These are phyloP conservation scores for Lichtheimia ornata DNA, from an alignment of 371 early-diverging fungal species.

Conservation along the genomic window DNA sequence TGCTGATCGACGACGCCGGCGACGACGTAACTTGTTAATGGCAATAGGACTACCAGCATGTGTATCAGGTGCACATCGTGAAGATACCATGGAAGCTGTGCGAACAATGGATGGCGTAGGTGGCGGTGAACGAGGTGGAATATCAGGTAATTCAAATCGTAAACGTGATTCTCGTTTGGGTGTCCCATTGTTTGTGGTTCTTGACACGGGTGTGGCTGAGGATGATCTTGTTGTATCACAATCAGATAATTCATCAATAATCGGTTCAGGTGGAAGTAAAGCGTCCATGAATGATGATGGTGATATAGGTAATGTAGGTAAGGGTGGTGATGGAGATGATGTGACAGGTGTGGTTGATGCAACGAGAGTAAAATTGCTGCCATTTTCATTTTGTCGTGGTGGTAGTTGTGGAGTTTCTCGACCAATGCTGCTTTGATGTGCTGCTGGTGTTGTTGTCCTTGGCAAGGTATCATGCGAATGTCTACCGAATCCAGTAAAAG, in stretches of 20 bases:
- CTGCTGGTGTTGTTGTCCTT: no score
- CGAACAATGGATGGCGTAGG: constrained; percentile 11
- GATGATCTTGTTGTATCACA: not conserved
- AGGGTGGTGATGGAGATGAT: no score
- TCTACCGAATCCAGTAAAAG: not conserved
- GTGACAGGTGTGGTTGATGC: no score
- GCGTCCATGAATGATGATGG: not conserved
- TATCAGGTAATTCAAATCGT: constrained; percentile 23
- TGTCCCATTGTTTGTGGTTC: not conserved
- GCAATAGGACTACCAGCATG: no score
- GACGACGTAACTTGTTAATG: no score
- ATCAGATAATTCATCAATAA: not conserved
- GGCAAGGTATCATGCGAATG: no score
- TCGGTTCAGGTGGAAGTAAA: not conserved
- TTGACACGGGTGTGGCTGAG: not conserved
- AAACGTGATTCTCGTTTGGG: constrained; percentile 18
- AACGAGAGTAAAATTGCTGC: no score
- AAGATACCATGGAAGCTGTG: not conserved
- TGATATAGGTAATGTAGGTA: no score
- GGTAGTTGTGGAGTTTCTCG: no score
- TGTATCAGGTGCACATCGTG: not conserved
- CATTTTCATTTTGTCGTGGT: no score
- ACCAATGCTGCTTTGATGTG: no score
- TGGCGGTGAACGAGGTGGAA: constrained; percentile 14
- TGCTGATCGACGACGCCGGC: not conserved